phyloP scores from a whole-genome alignment of 257 asterid species.

The Nicotiana benthamiana region DNA sequence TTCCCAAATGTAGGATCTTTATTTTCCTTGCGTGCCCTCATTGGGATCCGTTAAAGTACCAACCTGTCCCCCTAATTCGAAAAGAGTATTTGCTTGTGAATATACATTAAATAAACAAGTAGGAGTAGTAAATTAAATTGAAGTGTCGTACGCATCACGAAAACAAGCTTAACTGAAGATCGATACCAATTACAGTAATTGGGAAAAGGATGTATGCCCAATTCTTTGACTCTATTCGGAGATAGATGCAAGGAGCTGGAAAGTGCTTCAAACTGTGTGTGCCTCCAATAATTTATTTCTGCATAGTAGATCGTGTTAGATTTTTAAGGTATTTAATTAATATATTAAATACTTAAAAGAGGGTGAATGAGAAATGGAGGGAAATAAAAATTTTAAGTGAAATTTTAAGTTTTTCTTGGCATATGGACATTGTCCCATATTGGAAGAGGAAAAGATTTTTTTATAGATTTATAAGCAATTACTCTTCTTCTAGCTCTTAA shows the following conservation, averaged over 20 bases:
- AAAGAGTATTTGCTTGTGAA: not conserved
- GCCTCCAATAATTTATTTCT: not conserved
- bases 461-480: too few relatives aligned
- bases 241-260: too few relatives aligned
- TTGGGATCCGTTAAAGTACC: not conserved
- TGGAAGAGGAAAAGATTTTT: too few relatives aligned
- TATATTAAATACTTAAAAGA: too few relatives aligned
- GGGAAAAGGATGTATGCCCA: not conserved
- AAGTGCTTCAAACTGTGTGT: slow-evolving; percentile 2
- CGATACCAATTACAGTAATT: too few relatives aligned
- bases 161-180: not conserved
- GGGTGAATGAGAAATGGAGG: too few relatives aligned
- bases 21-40: slow-evolving; percentile 9
- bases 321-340: too few relatives aligned
- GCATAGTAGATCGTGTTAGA: not conserved
- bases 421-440: too few relatives aligned
- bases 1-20: slow-evolving; percentile 11
- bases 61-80: too few relatives aligned
- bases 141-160: not conserved
- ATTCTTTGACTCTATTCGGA: slow-evolving; percentile 2
- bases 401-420: too few relatives aligned
- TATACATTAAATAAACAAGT: not conserved
- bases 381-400: too few relatives aligned
- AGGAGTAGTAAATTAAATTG: not conserved
- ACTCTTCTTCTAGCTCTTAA: too few relatives aligned